Evolutionary conservation across 352 stramenopile genomes (phyloP), one percentile per base, ranked within the genome.

Genomic region (Globisporangium polare): DNA sequence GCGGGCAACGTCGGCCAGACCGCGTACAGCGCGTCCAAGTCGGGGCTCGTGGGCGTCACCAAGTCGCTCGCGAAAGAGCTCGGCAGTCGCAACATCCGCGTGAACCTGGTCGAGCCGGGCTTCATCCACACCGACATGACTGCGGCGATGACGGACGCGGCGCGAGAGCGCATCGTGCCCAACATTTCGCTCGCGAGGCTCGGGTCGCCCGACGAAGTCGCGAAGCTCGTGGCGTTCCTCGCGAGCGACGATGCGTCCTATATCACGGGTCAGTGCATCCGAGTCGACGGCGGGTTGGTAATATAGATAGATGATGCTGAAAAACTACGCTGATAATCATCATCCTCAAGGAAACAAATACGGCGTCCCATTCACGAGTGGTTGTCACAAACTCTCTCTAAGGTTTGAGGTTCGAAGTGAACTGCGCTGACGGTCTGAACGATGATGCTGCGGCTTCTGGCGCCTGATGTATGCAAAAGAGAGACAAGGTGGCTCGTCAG

Each of bases 51-150:
- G 12, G 86, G 86, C 18, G 73, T 92, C 43, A 95, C 83, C 51
- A 88, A 78, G 63, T 86, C 85, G 52, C 74, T 95, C 42, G 86
- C 86, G 33, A 94, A 92, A 51, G 88, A 96, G 64, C 74, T 96
- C 13, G 86, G 86, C 22, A 81, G 70, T 50, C 81, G 85, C 26
- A 88, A 90, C 53, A 92, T 96, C 61, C 83, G 88, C 29, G 86
- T 96, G 26, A 96, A 96, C 63, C 67, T 95, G 15, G 83, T 96
- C 2, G 88, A 94, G 64, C 88, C 88, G 1, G 88, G 88, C 10
- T 95, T 91, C 69, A 88, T 96, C 46, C 59, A 66, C 12, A 96
- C 88, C 0, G 80, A 90, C 60, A 95, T 96, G 86, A 95, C 85
- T 5, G 69, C 72, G 7, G 47, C 68, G 0, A 86, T 94, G 83